Base-by-base conservation (phyloP, 345 rosid species). In the Syzygium grande region DNA sequence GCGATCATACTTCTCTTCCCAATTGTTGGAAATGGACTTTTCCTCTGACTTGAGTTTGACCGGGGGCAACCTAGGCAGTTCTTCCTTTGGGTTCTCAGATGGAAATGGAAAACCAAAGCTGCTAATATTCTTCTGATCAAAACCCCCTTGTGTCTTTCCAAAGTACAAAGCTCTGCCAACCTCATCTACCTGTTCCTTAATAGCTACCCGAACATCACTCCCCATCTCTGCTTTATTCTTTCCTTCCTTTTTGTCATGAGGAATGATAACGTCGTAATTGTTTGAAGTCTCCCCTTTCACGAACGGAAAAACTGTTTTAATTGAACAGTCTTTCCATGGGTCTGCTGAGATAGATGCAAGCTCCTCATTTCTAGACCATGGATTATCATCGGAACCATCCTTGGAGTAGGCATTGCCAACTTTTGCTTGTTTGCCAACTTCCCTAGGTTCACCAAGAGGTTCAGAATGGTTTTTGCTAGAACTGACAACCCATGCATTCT, bases 1-100 rank as follows among this genome's bases (percentile, higher is more conserved):
- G 65, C 86, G 95, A 85, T 96, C 99, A 91, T 92, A 94, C 73
- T 95, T 97, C 89, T 96, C 99, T 92, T 95, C 98, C 96, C 99
- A 98, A 90, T 92, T 94, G 87, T 93, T 88, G 88, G 89, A 91
- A 85, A 93, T 86, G n/a, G 95, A 88, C 86, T 95, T 97, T 88
- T 98, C 98, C 89, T 95, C 99, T 14, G 98, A 97, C 91, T 97
- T 98, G 83, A 98, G 97, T 91, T 93, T 98, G 88, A 98, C 99
- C 6, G 99, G 99, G 86, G 99, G 97, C 90, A 98, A 93, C 92
- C 98, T 93, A 77, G 99, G 99, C 56, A 92, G 92, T 89, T 97
- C 99, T 91, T 98, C 98, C 92, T 92, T 97, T 51, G 94, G 88
- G 87, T 91, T 90, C 90, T 93, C 97, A 90, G 92, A 89, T 79